These are phyloP conservation scores for Teratosphaeria nubilosa DNA, from an alignment of 2,329 filamentous ascomycete genomes.

Conservation along the genomic window DNA sequence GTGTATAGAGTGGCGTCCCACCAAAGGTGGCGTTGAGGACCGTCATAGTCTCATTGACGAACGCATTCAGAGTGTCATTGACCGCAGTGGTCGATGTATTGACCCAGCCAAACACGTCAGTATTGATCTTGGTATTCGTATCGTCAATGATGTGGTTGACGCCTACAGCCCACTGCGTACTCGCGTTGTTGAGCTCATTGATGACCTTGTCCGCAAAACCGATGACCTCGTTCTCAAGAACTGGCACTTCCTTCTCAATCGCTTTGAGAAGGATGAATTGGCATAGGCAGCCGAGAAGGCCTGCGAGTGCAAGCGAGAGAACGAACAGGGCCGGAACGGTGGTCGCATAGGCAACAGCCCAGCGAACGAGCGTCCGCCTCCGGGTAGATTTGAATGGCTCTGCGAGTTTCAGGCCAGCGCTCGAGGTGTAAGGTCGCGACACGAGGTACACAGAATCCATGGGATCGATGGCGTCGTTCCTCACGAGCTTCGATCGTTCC, in stretches of 20 bases:
- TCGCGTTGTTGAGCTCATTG: conserved; percentile 59
- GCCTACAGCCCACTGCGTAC: conserved; percentile 62
- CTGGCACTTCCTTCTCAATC: conserved; percentile 67
- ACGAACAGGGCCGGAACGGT: conserved; percentile 78
- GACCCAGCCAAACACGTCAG: conserved; percentile 79
- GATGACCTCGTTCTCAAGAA: conserved; percentile 62
- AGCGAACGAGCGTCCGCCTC: conserved; percentile 64
- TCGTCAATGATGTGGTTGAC: conserved; percentile 62
- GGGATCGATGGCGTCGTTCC: conserved; percentile 58
- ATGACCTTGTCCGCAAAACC: conserved; percentile 73
- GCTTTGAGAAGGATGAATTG: conserved; percentile 68
- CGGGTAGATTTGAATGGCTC: conserved; percentile 53
- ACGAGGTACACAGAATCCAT: conserved; percentile 85
- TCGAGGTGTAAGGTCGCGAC: conserved; percentile 67
- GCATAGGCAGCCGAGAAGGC: conserved; percentile 71
- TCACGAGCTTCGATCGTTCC: conserved; percentile 56
- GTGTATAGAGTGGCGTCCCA: conserved; percentile 66
- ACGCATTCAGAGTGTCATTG: conserved; percentile 74
- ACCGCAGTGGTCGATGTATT: conserved; percentile 71
- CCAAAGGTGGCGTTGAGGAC: conserved; percentile 71
- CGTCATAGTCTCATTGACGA: conserved; percentile 66
- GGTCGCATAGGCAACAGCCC: conserved; percentile 80
- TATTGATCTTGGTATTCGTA: conserved; percentile 64
- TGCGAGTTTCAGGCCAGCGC: conserved; percentile 60
- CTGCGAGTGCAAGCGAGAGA: conserved; percentile 69